phyloP scores from a whole-genome alignment of 305 asterid genomes.

The Nicotiana rustica region DNA sequence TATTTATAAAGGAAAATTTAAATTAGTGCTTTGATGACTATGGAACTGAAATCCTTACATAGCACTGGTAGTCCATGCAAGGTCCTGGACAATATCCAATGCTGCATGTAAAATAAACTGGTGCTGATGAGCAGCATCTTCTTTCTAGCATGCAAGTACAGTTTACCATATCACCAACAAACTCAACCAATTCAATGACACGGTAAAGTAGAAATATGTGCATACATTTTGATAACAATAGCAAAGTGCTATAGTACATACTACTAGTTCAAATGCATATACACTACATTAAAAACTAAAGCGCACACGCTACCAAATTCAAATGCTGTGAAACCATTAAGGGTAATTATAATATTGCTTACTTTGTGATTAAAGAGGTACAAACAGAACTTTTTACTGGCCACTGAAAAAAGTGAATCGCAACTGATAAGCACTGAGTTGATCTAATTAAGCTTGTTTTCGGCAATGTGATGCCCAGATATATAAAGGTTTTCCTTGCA shows the following conservation, averaged over 20 bases:
- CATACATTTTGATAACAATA: not conserved
- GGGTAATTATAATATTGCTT: no score
- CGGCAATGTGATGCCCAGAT: not conserved
- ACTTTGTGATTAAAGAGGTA: no score
- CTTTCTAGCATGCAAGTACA: slow-evolving; percentile 60
- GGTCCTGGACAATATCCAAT: slow-evolving; percentile 88
- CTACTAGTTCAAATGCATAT: not conserved
- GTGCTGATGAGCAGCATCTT: slow-evolving; percentile 96
- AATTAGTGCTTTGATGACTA: slow-evolving; percentile 18
- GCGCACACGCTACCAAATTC: not conserved
- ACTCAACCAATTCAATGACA: not conserved
- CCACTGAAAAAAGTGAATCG: not conserved
- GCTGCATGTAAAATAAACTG: slow-evolving; percentile 95
- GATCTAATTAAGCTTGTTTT: not conserved
- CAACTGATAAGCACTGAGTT: not conserved
- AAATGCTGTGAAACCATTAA: not conserved
- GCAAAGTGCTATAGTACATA: not conserved
- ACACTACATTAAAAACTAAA: not conserved
- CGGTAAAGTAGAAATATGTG: not conserved
- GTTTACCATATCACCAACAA: not conserved
- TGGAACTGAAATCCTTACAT: slow-evolving; percentile 62
- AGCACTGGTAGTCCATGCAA: slow-evolving; percentile 96
- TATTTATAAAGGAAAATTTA: not conserved
- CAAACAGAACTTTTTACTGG: no score
- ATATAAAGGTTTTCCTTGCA: not conserved